phyloP scores from a whole-genome alignment of 2,329 filamentous ascomycete species.

The Fusarium coicis region DNA sequence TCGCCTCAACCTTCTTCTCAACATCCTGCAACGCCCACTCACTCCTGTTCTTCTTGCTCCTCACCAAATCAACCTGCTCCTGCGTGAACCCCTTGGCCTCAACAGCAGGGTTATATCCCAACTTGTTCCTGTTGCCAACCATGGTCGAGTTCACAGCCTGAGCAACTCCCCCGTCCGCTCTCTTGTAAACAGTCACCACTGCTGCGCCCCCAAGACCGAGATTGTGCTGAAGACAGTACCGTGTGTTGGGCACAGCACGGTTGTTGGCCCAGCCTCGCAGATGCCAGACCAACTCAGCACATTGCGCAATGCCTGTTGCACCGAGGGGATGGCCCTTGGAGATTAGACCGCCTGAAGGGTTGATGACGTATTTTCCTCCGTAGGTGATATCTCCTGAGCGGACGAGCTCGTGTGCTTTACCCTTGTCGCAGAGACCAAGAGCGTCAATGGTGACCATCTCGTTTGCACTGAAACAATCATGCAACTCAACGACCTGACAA shows the following conservation, averaged over 20 bases:
- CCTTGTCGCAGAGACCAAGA: constrained; percentile 79
- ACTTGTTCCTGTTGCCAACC: constrained; percentile 72
- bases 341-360: constrained; percentile 93
- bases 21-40: constrained; percentile 82
- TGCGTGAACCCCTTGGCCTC: constrained; percentile 89
- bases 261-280: constrained; percentile 97
- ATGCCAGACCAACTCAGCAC: constrained; percentile 95
- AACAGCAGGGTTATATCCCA: constrained; percentile 93
- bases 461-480: constrained; percentile 97
- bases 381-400: constrained; percentile 91
- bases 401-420: constrained; percentile 93
- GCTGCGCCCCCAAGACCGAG: constrained; percentile 90
- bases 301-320: constrained; percentile 94
- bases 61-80: constrained; percentile 76
- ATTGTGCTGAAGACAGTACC: constrained; percentile 88
- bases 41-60: constrained; percentile 72
- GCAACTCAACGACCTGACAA: constrained; percentile 87
- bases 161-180: constrained; percentile 78
- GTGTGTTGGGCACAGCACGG: constrained; percentile 74
- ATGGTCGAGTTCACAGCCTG: constrained; percentile 68
- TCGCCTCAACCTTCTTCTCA: constrained; percentile 53
- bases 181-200: constrained; percentile 88
- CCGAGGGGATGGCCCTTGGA: constrained; percentile 96
- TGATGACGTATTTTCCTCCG: constrained; percentile 84
- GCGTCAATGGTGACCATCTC: constrained; percentile 93